Base-by-base conservation (phyloP, 345 rosid genomes). In the Triadica sebifera region DNA sequence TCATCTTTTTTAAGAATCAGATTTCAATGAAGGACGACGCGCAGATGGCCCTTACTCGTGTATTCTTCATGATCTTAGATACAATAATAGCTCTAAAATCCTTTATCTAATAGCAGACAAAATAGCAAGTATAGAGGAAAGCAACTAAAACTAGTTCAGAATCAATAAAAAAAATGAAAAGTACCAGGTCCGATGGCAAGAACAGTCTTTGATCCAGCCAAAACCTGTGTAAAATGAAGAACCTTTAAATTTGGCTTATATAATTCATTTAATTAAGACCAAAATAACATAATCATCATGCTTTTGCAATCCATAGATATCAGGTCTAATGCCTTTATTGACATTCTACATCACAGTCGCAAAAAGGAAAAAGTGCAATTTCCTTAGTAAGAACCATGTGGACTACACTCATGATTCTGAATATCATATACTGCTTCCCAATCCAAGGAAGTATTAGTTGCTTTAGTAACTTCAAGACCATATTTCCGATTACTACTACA, bases 111-210 rank as follows among this genome's bases (percentile, higher is more conserved):
- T 2, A 15, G 52, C 43, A 1, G 16, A n/a, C 3, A 29, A 2
- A 17, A 60, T 25, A 16, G 34, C 1, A 46, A 29, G 37, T 38
- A 50, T 29, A 25, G 25, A 41, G 16, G 67, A 45, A 55, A 60
- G n/a, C 47, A 72, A 34, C n/a, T 72, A n/a, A 39, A 51, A 50
- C 50, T 37, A 65, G 60, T 67, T 41, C 50, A 60, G 51, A 56
- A 71, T 46, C 49, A 56, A 67, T 43, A 5, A 29, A 29, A 43
- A 58, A 52, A 74, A 58, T 39, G 66, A 51, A 74, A 66, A 66
- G 60, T 84, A 92, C 98, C 98, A 19, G 97, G 98, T 52, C 98
- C 98, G 72, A 93, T 72, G 51, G 97, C 92, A 29, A 93, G 91
- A 76, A 93, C 98, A 19, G 98, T 93, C 82, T 86, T 89, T 59